Conservation (phyloP, 768 basidiomycete genomes). For the Suillus alpinus region DNA sequence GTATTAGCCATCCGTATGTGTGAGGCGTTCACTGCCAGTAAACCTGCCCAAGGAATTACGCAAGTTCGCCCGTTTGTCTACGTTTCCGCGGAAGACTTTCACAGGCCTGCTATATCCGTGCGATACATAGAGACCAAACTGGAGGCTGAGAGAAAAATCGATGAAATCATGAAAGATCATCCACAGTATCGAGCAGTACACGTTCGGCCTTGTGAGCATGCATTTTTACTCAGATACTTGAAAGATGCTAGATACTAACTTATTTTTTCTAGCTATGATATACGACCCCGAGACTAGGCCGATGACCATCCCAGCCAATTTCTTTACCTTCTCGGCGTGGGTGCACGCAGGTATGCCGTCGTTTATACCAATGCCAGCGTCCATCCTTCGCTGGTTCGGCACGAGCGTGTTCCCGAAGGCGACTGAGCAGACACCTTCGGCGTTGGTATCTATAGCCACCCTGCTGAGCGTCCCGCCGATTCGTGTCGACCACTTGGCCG, state of each 20-base stretch:
- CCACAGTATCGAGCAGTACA: constrained; percentile 66
- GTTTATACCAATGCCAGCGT: constrained; percentile 61
- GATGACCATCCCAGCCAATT: constrained; percentile 76
- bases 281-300: constrained; percentile 95
- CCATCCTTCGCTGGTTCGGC: constrained; percentile 53
- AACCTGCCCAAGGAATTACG: constrained; percentile 27
- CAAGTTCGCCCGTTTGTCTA: constrained; percentile 74
- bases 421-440: constrained; percentile 35
- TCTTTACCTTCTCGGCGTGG: constrained; percentile 77
- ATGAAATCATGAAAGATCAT: constrained; percentile 42
- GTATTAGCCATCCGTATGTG: constrained; percentile 68
- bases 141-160: constrained; percentile 79
- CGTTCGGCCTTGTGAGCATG: constrained; percentile 79
- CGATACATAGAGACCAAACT: constrained; percentile 92
- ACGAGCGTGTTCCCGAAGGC: constrained; percentile 19
- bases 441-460: constrained; percentile 69
- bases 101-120: constrained; percentile 78
- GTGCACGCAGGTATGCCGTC: constrained; percentile 63
- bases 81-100: constrained; percentile 87
- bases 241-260: background rate
- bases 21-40: constrained; percentile 67
- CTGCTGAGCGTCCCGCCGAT: constrained; percentile 82
- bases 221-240: background rate
- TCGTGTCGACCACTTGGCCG: constrained; percentile 94
- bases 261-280: constrained; percentile 66